A percentile compares a stretch with the other conserved stretches of the same genome.
phyloP scores from a whole-genome alignment of 2,329 filamentous ascomycete species.

The Paraphoma sp. region DNA sequence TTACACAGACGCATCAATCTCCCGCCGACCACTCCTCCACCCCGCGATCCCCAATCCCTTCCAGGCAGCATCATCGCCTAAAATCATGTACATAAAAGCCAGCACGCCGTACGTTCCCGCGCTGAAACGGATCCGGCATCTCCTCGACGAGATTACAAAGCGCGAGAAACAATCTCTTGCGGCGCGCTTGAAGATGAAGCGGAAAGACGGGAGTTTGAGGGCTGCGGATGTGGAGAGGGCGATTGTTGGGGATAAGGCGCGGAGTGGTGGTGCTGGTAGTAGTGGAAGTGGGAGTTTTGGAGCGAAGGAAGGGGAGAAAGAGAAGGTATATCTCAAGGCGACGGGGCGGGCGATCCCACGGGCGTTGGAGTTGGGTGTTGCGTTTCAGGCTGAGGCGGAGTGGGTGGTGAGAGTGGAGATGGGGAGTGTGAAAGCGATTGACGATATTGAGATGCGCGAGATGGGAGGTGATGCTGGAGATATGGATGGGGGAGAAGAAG shows the following conservation, averaged over 20 bases:
- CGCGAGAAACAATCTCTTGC: constrained; percentile 52
- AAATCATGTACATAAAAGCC: constrained; percentile 70
- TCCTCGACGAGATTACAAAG: constrained; percentile 64
- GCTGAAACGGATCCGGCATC: constrained; percentile 69
- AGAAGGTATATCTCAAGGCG: constrained; percentile 67
- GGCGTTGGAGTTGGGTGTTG: constrained; percentile 66
- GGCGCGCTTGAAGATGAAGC: not conserved
- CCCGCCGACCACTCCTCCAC: constrained; percentile 66
- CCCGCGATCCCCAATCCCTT: constrained; percentile 62
- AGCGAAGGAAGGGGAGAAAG: constrained; percentile 26
- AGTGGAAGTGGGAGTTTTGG: not conserved
- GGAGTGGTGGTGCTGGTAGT: constrained; percentile 12
- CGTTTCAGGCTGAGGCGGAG: constrained; percentile 68
- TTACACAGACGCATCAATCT: constrained; percentile 53
- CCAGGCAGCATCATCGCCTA: constrained; percentile 55
- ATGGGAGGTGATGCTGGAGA: constrained; percentile 25
- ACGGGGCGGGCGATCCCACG: constrained; percentile 72
- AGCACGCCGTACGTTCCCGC: constrained; percentile 72
- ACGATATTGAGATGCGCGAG: constrained; percentile 63
- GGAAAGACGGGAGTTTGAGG: constrained; percentile 20
- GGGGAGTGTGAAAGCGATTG: constrained; percentile 68
- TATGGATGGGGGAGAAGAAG: not conserved
- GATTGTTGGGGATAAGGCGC: constrained; percentile 31
- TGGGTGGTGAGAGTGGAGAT: constrained; percentile 67
- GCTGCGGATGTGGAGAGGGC: constrained; percentile 37